Conservation (phyloP, 2,329 filamentous ascomycete species). For the Fusarium beomiforme region DNA sequence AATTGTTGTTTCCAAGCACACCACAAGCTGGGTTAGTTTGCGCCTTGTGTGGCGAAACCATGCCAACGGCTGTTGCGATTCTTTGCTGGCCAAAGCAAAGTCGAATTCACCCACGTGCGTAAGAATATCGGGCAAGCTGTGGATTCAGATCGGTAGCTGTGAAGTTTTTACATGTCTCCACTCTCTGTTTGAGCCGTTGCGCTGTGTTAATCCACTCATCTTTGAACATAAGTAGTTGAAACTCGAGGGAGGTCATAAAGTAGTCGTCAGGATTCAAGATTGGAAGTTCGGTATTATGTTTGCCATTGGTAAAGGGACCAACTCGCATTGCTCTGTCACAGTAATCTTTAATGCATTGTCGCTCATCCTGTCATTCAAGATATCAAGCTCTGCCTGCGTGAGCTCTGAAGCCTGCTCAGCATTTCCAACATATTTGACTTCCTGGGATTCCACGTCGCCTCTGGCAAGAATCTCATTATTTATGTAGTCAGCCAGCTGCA, state of each 20-base stretch:
- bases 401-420: background rate
- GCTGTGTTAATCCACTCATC: background rate
- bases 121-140: background rate
- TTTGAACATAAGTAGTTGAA: background rate
- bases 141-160: rapidly evolving
- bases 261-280: background rate
- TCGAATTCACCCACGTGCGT: background rate
- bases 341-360: background rate
- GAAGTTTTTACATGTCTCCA: background rate
- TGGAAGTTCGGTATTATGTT: rapidly evolving
- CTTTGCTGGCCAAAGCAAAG: background rate
- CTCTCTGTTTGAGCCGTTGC: rapidly evolving
- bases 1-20: background rate
- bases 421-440: background rate
- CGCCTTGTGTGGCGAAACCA: background rate
- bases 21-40: background rate
- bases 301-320: background rate
- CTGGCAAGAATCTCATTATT: background rate
- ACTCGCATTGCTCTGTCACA: rapidly evolving
- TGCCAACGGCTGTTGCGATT: background rate
- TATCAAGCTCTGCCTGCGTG: rapidly evolving
- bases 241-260: background rate
- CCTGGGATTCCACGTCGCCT: rapidly evolving
- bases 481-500: background rate
- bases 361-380: background rate